Conservation (phyloP, 164 flowering plant species). For the Macadamia tetraphylla region DNA sequence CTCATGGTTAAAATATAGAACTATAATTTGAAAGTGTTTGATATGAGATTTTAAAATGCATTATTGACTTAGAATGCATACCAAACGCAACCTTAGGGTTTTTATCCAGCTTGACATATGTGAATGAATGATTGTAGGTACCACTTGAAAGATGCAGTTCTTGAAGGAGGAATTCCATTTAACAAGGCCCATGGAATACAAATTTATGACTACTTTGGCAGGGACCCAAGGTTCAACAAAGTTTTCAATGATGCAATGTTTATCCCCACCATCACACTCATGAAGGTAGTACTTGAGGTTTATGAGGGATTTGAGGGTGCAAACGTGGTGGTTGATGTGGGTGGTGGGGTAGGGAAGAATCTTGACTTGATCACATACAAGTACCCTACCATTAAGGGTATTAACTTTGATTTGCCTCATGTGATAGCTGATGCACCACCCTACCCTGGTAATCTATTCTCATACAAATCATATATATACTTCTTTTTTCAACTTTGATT, state of each 20-base stretch:
- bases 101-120: no score
- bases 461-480: no score
- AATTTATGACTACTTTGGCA: neutral
- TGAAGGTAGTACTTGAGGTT: neutral
- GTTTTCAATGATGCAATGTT: neutral
- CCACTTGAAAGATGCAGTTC: neutral
- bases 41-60: no score
- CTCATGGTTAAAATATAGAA: no score
- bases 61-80: no score
- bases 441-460: neutral
- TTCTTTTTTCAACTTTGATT: no score
- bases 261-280: neutral
- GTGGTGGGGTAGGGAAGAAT: no score
- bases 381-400: no score
- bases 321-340: neutral
- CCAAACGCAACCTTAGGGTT: no score
- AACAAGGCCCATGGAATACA: neutral
- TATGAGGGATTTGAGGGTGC: neutral
- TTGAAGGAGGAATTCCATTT: neutral
- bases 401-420: neutral
- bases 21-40: no score
- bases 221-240: neutral
- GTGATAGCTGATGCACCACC: neutral
- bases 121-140: neutral
- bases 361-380: no score